Base-by-base conservation (phyloP, 116 monocot species). In the Papilionanthe hybrid region DNA sequence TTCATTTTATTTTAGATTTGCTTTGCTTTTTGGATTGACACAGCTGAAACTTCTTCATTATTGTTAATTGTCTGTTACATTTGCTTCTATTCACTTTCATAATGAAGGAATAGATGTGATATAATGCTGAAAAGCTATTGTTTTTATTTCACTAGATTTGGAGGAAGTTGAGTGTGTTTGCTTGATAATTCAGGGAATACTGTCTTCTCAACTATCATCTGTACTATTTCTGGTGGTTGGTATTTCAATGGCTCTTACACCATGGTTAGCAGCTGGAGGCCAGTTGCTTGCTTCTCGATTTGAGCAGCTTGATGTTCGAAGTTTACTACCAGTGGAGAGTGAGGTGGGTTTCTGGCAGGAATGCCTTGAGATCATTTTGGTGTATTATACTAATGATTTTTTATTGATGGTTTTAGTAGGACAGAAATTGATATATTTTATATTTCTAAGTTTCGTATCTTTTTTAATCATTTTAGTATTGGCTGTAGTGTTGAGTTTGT, bases 301-400 rank as follows among this genome's bases (percentile, higher is more conserved):
- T 88, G 97, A 98, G 84, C 94, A 94, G 80, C 88, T 91, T 81
- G 97, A 98, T 87, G 94, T 98, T 68, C 88, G 97, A 81, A 98
- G 92, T 86, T 83, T 98, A 79, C 82, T 94, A 42, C 97, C 97
- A 37, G 90, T 88, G 29, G 97, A 89, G 76, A 98, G 94, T 84
- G 97, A 98, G 94, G 94, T 98, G 83, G 32, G 37, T 25, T 69
- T 69, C 11, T 73, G 9, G 12, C 28, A 45, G 7, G 9, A 3
- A 19, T 49, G 47, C 11, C 25, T 20, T 50, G 17, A 75, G 25
- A 42, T 75, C 20, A 75, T 42, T 75, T 75, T 42, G 49, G 19
- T 6, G 37, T 82, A 37, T 22, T 45, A 12, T 56, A 20, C 42
- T 78, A 37, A 30, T 69, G 69, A 12, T 69, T 69, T n/a, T 37